Evolutionary conservation across 441 rosid genomes (phyloP), one percentile per base, ranked within the genome.

Genomic region (Gossypium lobatum): DNA sequence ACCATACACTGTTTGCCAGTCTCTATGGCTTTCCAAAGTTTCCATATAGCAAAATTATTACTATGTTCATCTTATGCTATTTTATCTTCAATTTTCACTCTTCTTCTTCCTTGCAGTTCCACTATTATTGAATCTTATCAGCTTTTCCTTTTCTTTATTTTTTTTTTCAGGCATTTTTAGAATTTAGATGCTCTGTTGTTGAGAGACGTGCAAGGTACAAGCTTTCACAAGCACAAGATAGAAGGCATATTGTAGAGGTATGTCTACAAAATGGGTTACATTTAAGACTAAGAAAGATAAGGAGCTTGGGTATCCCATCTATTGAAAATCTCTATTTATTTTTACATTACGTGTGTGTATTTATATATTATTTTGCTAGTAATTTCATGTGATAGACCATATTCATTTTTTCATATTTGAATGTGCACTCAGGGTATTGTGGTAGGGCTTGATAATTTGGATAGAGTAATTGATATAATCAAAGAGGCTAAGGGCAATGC

Each of bases 201-300:
- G 96, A 90, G 85, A 91, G 99, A 74, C 94, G 99, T 62, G 90
- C 95, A 31, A 85, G 78, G 77, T 90, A 83, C 85, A 95, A 88
- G 88, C 96, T 90, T 79, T 85, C 91, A 26, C 97, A 89, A 64
- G 94, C 97, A n/a, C 88, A 87, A 67, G 88, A 91, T 14, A 91
- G 97, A 78, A 88, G 84, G 73, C 99, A 95, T 78, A 89, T 89
- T 75, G 92, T 95, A 72, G 96, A 94, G 95, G 98, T 93, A 82
- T 76, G 84, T 73, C 70, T 17, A 17, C 46, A 50, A 63, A 46
- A 31, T 77, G 54, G 48, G 42, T 34, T 34, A 71, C 50, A 23
- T 39, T 18, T 39, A 28, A 25, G 8, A 61, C 26, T 50, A 63
- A 39, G 58, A 13, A 20, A 25, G 16, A 46, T 70, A 17, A 67